Base-by-base conservation (phyloP, 306 rosid genomes). In the Cajanus cajan region DNA sequence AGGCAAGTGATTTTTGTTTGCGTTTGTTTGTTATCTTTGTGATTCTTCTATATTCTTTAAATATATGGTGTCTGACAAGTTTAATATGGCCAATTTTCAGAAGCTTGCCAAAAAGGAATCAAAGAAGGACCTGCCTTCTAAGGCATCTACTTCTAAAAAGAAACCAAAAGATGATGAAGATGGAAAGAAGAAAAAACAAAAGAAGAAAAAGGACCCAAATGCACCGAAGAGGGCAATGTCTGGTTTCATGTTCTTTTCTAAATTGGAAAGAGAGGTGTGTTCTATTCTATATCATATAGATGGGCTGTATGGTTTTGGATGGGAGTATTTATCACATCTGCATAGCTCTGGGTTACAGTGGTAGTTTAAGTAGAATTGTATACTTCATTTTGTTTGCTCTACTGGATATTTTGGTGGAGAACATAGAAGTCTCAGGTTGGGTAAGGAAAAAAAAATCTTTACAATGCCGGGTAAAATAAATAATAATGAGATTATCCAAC, bases 221-320 rank as follows among this genome's bases (percentile, higher is more conserved):
- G 99, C 99, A 40, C 99, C 99, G 12, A 96, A 96, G 87, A 90
- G 99, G 63, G 99, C 98, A 9, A 31, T 96, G 90, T 84, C 99
- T 34, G 94, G 98, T 85, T 96, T 93, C 92, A 96, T 96, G 99
- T 96, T 96, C 92, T 96, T 93, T 82, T 93, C 97, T 68, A 84
- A 93, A 24, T 89, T 85, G 94, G 99, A 96, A 83, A 93, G 99
- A 87, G 99, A 96, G 90, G 99, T 93, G 75, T 8, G 90, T 83
- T 54, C 75, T 57, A 33, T 83, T 47, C 75, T 51, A 21, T 68
- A 33, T 71, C 51, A 39, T 68, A 41, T 63, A 43, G 52, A 7
- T 11, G 59, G 33, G 47, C 63, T 8, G 24, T 43, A n/a, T 19
- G 41, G 62, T 66, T 57, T 50, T 57, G 31, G n/a, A 50, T 57